Evolutionary conservation across 2,329 filamentous ascomycete genomes (phyloP), one percentile per base, ranked within the genome.

Genomic region (Arthrobotrys entomopaga): DNA sequence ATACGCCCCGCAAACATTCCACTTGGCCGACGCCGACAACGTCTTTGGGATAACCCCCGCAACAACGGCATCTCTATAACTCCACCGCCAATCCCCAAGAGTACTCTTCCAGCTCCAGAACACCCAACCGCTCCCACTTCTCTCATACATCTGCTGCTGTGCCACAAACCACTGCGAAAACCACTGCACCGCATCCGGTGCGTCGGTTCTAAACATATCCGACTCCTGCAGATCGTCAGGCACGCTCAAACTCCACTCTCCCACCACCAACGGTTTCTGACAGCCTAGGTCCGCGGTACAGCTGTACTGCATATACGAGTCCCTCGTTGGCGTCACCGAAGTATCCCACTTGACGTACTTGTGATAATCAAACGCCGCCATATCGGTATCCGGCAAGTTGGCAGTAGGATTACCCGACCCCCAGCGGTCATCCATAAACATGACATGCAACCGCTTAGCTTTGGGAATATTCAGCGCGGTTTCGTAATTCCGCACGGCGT

Each of bases 51-150:
- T 83, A 7, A 83, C 81, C 7, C 82, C 82, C 3, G 81, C 82
- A 10, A 78, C 77, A 20, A 82, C 81, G 40, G 82, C 83, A 77
- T 81, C 81, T 78, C 82, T 79, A 76, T 86, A 86, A 73, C 83
- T 83, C 85, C 84, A 86, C 20, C 84, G 79, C 80, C 82, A 85
- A 76, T 85, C 83, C 40, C 81, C 82, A 67, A 76, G 83, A 15
- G 79, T 74, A 13, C 80, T 79, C 80, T 88, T 89, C 87, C 87
- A 89, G 0, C 83, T 83, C 87, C 87, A 89, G 77, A 87, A 89
- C 2, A 86, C 79, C 86, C 86, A 88, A 0, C 86, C 86, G 6
- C 82, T 81, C 15, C 82, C 80, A 65, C 46, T 56, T 15, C 82
- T 82, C 80, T 89, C 87, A 77, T 87, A 89, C 0, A 84, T 80